A percentile compares a stretch with the other conserved stretches of the same genome.
Evolutionary conservation across 495 filamentous ascomycete species (phyloP).

Genomic region (Durotheca rogersii): DNA sequence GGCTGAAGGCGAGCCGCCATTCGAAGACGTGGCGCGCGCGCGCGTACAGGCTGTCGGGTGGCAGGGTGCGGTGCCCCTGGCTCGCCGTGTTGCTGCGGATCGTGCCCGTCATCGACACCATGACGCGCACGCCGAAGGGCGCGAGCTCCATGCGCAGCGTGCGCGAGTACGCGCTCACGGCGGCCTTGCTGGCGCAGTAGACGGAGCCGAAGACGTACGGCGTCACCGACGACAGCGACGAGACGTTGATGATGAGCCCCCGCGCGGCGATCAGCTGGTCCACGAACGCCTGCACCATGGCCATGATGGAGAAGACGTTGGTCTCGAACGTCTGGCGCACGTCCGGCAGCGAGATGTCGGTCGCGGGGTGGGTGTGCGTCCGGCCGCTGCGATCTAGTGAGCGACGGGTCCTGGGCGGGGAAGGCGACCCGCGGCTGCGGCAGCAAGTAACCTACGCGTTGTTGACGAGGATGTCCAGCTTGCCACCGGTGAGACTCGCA

Average conservation of each 20-base stretch:
- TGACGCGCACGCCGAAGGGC: slow-evolving; percentile 56
- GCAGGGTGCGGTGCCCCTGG: slow-evolving; percentile 40
- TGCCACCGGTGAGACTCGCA: slow-evolving; percentile 53
- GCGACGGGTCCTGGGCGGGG: not conserved
- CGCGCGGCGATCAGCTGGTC: slow-evolving; percentile 53
- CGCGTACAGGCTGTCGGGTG: slow-evolving; percentile 44
- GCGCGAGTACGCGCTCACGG: slow-evolving; percentile 51
- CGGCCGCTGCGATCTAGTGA: slow-evolving; percentile 42
- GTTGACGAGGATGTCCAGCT: slow-evolving; percentile 66
- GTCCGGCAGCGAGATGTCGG: slow-evolving; percentile 53
- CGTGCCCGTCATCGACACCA: slow-evolving; percentile 53
- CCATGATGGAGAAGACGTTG: slow-evolving; percentile 62
- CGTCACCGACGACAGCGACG: slow-evolving; percentile 49
- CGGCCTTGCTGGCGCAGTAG: slow-evolving; percentile 57
- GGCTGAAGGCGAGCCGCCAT: slow-evolving; percentile 46
- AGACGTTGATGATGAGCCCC: slow-evolving; percentile 58
- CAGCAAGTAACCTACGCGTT: slow-evolving; percentile 53
- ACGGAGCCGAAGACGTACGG: slow-evolving; percentile 50
- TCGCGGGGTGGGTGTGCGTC: slow-evolving; percentile 51
- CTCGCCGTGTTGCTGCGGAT: slow-evolving; percentile 49
- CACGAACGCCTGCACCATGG: slow-evolving; percentile 56
- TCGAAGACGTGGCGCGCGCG: slow-evolving; percentile 44
- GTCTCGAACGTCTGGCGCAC: slow-evolving; percentile 60
- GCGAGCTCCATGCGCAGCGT: slow-evolving; percentile 55
- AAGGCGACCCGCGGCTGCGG: not conserved